Conservation (phyloP, 1,139 yeast genomes). For the Arxiozyma heterogenica region DNA sequence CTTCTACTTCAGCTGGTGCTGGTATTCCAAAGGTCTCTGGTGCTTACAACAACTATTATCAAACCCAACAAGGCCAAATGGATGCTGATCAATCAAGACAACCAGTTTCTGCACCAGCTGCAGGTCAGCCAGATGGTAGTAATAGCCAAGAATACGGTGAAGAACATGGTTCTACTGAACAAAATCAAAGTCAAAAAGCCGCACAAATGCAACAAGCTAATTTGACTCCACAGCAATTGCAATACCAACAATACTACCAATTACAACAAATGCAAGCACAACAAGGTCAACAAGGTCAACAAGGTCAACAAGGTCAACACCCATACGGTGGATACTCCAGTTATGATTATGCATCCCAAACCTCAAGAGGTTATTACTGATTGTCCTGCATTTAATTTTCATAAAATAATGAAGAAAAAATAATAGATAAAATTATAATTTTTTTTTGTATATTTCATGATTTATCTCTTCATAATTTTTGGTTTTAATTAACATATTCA, state of each 20-base stretch:
- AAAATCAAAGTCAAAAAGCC: slow-evolving; percentile 1
- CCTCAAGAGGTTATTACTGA: slow-evolving; percentile 28
- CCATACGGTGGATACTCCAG: slow-evolving; percentile 25
- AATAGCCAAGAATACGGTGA: slow-evolving; percentile 13
- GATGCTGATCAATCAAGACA: slow-evolving; percentile 14
- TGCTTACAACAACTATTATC: slow-evolving; percentile 23
- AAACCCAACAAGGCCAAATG: slow-evolving; percentile 20
- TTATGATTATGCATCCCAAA: slow-evolving; percentile 28
- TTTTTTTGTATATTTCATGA: background rate
- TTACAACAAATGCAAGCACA: slow-evolving; percentile 15
- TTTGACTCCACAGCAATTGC: slow-evolving; percentile 26
- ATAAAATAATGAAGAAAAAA: background rate
- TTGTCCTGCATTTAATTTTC: background rate
- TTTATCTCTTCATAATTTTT: background rate
- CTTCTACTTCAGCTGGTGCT: slow-evolving; percentile 3
- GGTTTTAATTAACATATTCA: background rate
- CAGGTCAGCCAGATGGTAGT: slow-evolving; percentile 8
- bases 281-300: slow-evolving; percentile 7
- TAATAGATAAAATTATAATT: no score
- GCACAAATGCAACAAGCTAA: slow-evolving; percentile 12
- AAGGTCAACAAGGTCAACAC: slow-evolving; percentile 21
- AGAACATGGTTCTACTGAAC: slow-evolving; percentile 14
- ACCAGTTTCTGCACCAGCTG: slow-evolving; percentile 6
- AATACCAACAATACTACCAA: slow-evolving; percentile 30
- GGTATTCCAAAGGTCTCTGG: slow-evolving; percentile 16